Evolutionary conservation across 768 basidiomycete species (phyloP).

Genomic region (Suillus clintonianus): DNA sequence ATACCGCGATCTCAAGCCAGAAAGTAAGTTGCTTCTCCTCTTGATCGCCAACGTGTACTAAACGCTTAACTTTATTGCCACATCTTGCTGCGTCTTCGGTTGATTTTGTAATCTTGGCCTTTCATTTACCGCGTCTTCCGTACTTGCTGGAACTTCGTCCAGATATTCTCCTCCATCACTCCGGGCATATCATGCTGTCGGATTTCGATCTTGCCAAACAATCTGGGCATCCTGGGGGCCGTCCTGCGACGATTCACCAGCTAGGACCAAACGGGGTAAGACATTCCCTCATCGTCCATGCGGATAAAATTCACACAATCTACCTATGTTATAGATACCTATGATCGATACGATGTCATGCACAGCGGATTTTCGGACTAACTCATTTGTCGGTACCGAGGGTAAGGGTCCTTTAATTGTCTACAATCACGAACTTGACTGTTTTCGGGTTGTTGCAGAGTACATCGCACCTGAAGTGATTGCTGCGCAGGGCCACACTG

Average conservation of each 20-base stretch:
- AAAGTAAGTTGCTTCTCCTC: conserved; percentile 68
- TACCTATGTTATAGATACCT: conserved; percentile 59
- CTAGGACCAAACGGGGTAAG: conserved; percentile 88
- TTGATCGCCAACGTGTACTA: not conserved
- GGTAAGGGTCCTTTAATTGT: conserved; percentile 49
- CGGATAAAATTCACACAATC: conserved; percentile 7
- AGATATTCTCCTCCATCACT: conserved; percentile 98
- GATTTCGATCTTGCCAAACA: conserved; percentile 99
- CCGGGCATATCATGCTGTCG: conserved; percentile 98
- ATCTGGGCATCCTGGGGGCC: conserved; percentile 80
- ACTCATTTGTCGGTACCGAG: conserved; percentile 99
- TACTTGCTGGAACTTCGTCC: conserved; percentile 13
- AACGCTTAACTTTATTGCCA: conserved; percentile 12
- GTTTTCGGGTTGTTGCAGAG: conserved; percentile 49
- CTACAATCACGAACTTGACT: not conserved
- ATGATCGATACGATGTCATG: conserved; percentile 97
- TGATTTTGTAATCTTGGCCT: not conserved
- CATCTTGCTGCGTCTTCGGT: not conserved
- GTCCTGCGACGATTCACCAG: conserved; percentile 84
- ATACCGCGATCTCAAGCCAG: conserved; percentile 98
- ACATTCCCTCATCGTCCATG: conserved; percentile 10
- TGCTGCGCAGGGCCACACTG: conserved; percentile 93
- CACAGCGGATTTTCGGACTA: conserved; percentile 96
- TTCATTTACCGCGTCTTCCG: conserved; percentile 3
- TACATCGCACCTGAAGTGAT: conserved; percentile 99